Percentiles rank a stretch among this genome's conserved stretches.
Evolutionary conservation across 192 early-diverging fungal species (phyloP).

Genomic region (Umbelopsis ramanniana): DNA sequence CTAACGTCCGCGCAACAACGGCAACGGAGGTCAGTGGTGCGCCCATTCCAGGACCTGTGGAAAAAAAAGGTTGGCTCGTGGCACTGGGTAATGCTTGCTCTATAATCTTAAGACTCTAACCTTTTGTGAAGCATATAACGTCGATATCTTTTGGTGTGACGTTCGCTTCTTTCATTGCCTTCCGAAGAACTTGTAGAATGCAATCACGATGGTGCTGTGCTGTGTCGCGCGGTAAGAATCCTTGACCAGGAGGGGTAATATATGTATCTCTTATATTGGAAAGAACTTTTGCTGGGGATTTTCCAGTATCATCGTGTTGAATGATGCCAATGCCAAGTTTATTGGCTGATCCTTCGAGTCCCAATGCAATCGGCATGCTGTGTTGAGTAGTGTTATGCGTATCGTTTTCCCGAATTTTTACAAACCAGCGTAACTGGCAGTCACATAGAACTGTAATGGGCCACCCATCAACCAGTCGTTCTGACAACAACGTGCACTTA

Average conservation of each 20-base stretch:
- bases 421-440: not conserved
- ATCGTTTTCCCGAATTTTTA: not conserved
- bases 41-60: constrained; percentile 93
- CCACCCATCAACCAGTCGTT: not conserved
- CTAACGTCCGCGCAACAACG: constrained; percentile 89
- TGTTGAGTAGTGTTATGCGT: not conserved
- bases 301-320: constrained; percentile 67
- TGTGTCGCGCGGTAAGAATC: constrained; percentile 94
- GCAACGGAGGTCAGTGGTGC: constrained; percentile 92
- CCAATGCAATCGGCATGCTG: constrained; percentile 67
- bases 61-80: not conserved
- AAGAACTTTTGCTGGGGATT: constrained; percentile 55
- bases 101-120: constrained; percentile 30
- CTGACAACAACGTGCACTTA: no score
- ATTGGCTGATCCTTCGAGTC: constrained; percentile 93
- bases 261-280: constrained; percentile 94
- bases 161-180: constrained; percentile 80
- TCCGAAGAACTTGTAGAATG: constrained; percentile 72
- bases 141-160: constrained; percentile 79
- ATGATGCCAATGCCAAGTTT: constrained; percentile 97
- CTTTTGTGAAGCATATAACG: constrained; percentile 96
- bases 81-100: no score
- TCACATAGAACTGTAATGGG: not conserved
- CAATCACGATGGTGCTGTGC: constrained; percentile 87
- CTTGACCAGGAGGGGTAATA: constrained; percentile 95